Percentiles rank a stretch among this genome's conserved stretches.
Evolutionary conservation across 345 rosid species (phyloP).

Genomic region (Lepidium aucheri): DNA sequence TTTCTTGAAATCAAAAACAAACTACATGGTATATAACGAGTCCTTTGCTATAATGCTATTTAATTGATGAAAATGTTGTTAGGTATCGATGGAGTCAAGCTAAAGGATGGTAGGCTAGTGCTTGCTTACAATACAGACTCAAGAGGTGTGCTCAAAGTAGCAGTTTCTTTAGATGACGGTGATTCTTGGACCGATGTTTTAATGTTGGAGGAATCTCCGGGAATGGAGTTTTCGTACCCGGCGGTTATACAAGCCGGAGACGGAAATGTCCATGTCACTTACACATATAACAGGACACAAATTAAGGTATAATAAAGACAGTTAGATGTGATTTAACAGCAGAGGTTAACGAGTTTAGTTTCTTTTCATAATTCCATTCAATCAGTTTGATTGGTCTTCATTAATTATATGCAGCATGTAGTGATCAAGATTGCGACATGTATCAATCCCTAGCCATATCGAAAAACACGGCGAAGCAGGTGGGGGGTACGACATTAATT

Average conservation of each 20-base stretch:
- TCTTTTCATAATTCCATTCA: neutral
- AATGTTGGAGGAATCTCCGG: too few relatives aligned
- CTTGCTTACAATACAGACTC: constrained; percentile 82
- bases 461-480: constrained; percentile 9
- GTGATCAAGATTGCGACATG: constrained; percentile 14
- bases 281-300: constrained; percentile 79
- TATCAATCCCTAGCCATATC: neutral
- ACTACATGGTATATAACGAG: neutral
- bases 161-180: constrained; percentile 48
- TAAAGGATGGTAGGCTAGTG: constrained; percentile 55
- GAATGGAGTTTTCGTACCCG: too few relatives aligned
- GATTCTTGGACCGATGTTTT: too few relatives aligned
- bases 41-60: neutral
- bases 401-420: constrained; percentile 16
- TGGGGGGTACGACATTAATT: constrained; percentile 4
- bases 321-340: neutral
- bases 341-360: neutral
- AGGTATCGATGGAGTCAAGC: constrained; percentile 88
- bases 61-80: neutral
- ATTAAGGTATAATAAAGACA: constrained; percentile 53
- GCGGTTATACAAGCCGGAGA: constrained; percentile 76
- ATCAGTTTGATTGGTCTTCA: constrained; percentile 5
- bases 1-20: constrained; percentile 11
- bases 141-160: constrained; percentile 74
- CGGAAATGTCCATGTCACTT: constrained; percentile 74